Base-by-base conservation (phyloP, 2,329 filamentous ascomycete species). In the Mycosphaerella arachidis region DNA sequence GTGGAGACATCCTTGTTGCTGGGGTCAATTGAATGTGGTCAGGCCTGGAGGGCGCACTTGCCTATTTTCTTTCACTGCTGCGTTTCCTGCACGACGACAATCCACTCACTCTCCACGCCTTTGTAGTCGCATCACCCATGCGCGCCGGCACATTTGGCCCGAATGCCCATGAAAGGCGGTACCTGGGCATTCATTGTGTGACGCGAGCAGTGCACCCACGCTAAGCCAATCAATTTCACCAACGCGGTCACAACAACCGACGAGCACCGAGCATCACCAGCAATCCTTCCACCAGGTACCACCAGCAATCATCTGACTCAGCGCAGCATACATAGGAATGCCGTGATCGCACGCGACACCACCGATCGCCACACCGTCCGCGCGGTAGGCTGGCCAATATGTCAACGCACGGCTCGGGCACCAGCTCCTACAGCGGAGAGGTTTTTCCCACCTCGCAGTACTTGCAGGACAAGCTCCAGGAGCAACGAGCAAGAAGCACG, bases 401-500 rank as follows among this genome's bases (percentile, higher is more conserved):
- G 63, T 62, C 63, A 45, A 40, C 50, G 33, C 56, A 58, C 48
- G 53, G 57, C 30, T 43, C 58, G 13, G 63, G 56, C 57, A 57
- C 56, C 30, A 63, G 63, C 33, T 61, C 63, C 27, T 58, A 62
- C 53, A 57, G 56, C 43, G 56, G 58, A 29, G 64, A 66, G 59
- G 64, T 67, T 57, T 63, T 70, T 24, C 68, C 70, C 7, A 66
- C 69, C n/a, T 71, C 70, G 9, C 69, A 70, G 53, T 74, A 70
- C 54, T 68, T 75, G 6, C 71, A 73, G 35, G 72, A 74, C 8
- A 67, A 70, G 29, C 62, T 75, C n/a, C 66, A 70, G 30, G 71
- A 73, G 57, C 70, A 71, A 18, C 66, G 73, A 46, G 63, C 69
- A 43, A 58, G 64, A 20, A 69, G 71, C 58, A 64, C 65, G 27